Conservation (phyloP, 2,329 filamentous ascomycete genomes). For the Trichophyton equinum region DNA sequence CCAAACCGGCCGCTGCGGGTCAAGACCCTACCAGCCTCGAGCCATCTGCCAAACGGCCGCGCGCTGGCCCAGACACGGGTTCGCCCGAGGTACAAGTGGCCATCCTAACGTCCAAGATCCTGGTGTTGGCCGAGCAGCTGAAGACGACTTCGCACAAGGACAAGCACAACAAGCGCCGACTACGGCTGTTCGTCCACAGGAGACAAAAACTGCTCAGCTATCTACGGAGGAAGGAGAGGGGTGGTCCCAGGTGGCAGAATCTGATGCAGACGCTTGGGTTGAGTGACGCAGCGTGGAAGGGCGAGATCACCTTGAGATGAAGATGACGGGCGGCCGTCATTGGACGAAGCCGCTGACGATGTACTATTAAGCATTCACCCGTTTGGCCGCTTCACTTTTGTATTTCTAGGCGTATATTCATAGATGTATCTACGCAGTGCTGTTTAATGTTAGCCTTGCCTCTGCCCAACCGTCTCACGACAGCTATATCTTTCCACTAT, state of each 20-base stretch:
- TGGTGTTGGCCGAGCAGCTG: conserved; percentile 61
- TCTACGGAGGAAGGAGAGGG: conserved; percentile 76
- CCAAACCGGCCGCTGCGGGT: conserved; percentile 38
- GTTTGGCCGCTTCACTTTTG: conserved; percentile 1
- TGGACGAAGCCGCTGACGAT: neutral
- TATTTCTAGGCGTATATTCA: conserved; percentile 2
- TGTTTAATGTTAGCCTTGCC: neutral
- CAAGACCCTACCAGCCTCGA: conserved; percentile 33
- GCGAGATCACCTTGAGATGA: conserved; percentile 63
- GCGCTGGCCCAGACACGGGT: conserved; percentile 84
- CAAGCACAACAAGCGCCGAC: conserved; percentile 85
- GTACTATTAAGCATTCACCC: neutral
- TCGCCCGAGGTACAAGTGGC: conserved; percentile 96
- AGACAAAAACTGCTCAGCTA: conserved; percentile 82
- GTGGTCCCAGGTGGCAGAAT: conserved; percentile 79
- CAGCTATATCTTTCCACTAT: no score
- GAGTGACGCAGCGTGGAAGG: conserved; percentile 78
- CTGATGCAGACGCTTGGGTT: conserved; percentile 74
- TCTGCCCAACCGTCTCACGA: neutral
- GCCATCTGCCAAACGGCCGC: conserved; percentile 27
- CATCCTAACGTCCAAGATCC: conserved; percentile 88
- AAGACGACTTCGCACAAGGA: conserved; percentile 64
- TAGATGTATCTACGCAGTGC: neutral
- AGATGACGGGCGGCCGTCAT: neutral
- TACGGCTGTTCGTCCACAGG: conserved; percentile 73